phyloP scores from a whole-genome alignment of 768 basidiomycete genomes.

The Naganishia kalamii region DNA sequence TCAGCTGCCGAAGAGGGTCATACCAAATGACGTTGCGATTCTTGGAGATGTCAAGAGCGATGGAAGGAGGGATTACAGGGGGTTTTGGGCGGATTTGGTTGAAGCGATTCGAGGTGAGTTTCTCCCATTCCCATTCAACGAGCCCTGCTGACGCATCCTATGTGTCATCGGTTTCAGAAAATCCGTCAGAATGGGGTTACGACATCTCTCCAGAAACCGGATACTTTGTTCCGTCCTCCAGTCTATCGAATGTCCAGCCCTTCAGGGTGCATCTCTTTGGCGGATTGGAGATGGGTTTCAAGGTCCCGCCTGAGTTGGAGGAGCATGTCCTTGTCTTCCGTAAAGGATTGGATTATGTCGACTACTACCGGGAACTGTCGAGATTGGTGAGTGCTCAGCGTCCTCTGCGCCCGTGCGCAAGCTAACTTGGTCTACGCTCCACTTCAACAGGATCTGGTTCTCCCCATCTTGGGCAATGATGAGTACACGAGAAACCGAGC shows the following conservation, averaged over 20 bases:
- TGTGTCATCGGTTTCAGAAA: no score
- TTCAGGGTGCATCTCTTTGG: constrained; percentile 3
- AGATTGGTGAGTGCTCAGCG: background rate
- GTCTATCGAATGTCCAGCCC: background rate
- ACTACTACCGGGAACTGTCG: background rate
- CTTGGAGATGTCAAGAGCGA: background rate
- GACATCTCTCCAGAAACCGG: no score
- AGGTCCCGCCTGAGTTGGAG: background rate
- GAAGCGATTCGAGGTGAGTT: background rate
- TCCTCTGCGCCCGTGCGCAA: no score
- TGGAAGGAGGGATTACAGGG: background rate
- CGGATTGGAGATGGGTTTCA: background rate
- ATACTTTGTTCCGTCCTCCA: no score
- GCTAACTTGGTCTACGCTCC: no score
- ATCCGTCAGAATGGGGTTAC: no score
- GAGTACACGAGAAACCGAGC: background rate
- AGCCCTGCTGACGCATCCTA: no score
- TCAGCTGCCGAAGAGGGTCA: background rate
- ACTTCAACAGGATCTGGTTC: background rate
- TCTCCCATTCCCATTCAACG: no score
- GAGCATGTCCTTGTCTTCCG: background rate
- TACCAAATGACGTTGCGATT: constrained; percentile 1
- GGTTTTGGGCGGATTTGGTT: background rate
- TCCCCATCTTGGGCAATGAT: background rate
- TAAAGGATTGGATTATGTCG: background rate